Conservation (phyloP, 2,329 filamentous ascomycete species). For the Dryadomyces quercus-mongolicae region DNA sequence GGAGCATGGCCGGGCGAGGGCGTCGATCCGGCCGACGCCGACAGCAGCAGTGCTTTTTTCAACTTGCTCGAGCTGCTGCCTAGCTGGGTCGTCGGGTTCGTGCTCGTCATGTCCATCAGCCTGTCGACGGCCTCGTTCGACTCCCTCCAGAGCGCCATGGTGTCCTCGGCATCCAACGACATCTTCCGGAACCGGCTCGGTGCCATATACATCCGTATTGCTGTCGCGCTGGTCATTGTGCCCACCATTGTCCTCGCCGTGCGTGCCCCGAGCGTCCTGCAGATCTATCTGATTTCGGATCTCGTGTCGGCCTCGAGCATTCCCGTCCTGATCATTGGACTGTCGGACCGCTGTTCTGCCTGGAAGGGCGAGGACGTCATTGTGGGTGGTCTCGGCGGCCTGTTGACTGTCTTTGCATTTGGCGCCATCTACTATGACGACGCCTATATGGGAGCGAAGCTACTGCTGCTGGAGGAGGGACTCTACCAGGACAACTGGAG, state of each 20-base stretch:
- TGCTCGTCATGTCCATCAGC: slow-evolving; percentile 68
- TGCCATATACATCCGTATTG: slow-evolving; percentile 58
- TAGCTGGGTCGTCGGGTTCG: slow-evolving; percentile 69
- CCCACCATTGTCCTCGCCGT: slow-evolving; percentile 64
- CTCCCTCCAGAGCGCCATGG: slow-evolving; percentile 71
- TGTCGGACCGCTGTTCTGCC: slow-evolving; percentile 54
- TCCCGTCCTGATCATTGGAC: slow-evolving; percentile 61
- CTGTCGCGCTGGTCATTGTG: slow-evolving; percentile 61
- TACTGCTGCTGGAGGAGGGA: slow-evolving; percentile 61
- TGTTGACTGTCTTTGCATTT: slow-evolving; percentile 71
- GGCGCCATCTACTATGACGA: slow-evolving; percentile 67
- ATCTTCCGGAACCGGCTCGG: slow-evolving; percentile 71
- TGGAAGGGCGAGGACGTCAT: slow-evolving; percentile 75
- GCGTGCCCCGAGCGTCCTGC: slow-evolving; percentile 60
- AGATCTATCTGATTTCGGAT: slow-evolving; percentile 75
- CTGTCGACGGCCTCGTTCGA: slow-evolving; percentile 72
- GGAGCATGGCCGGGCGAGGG: slow-evolving; percentile 59
- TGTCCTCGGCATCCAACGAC: slow-evolving; percentile 75
- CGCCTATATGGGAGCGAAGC: slow-evolving; percentile 47
- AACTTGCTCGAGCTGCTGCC: slow-evolving; percentile 60
- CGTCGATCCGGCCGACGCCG: slow-evolving; percentile 35
- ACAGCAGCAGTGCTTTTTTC: slow-evolving; percentile 64
- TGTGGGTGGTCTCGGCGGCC: slow-evolving; percentile 62
- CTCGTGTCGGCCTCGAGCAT: slow-evolving; percentile 66
- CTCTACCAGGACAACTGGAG: slow-evolving; percentile 71